These are phyloP conservation scores for Linnemannia hyalina DNA, from an alignment of 192 early-diverging fungal species.

Conservation along the genomic window DNA sequence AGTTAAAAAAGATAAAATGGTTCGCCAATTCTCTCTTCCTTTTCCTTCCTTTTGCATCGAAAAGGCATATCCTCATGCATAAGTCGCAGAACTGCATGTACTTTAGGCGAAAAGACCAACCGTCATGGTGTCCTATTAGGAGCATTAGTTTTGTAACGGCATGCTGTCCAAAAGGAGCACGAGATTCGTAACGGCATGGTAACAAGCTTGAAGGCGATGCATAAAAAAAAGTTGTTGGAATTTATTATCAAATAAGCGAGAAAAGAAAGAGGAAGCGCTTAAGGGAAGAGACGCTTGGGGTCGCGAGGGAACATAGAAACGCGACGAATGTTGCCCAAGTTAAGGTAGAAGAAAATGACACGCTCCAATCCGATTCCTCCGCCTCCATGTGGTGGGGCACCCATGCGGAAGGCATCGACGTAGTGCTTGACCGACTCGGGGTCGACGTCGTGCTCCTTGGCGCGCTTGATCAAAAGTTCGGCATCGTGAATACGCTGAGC, in stretches of 20 bases:
- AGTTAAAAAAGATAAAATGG: too few relatives aligned
- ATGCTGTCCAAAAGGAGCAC: background rate
- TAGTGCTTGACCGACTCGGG: conserved; percentile 89
- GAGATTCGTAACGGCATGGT: background rate
- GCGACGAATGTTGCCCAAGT: conserved; percentile 94
- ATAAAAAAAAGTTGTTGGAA: background rate
- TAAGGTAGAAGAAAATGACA: conserved; percentile 96
- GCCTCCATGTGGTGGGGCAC: conserved; percentile 96
- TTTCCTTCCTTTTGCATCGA: background rate
- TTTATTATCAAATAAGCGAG: background rate
- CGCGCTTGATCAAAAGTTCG: conserved; percentile 81
- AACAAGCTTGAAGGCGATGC: background rate
- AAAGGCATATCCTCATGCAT: background rate
- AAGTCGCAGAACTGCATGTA: background rate
- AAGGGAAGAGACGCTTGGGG: conserved; percentile 92
- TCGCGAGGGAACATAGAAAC: conserved; percentile 97
- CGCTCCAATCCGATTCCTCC: conserved; percentile 97
- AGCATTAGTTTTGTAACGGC: background rate
- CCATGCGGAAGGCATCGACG: conserved; percentile 96
- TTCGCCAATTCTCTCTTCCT: background rate
- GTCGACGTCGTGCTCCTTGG: conserved; percentile 83
- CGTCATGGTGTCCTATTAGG: background rate
- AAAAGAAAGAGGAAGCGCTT: conserved; percentile 36
- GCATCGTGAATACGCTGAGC: conserved; percentile 99
- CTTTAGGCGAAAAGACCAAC: background rate